Evolutionary conservation across 179 eudicot species (phyloP).

Genomic region (Camellia oleifera): DNA sequence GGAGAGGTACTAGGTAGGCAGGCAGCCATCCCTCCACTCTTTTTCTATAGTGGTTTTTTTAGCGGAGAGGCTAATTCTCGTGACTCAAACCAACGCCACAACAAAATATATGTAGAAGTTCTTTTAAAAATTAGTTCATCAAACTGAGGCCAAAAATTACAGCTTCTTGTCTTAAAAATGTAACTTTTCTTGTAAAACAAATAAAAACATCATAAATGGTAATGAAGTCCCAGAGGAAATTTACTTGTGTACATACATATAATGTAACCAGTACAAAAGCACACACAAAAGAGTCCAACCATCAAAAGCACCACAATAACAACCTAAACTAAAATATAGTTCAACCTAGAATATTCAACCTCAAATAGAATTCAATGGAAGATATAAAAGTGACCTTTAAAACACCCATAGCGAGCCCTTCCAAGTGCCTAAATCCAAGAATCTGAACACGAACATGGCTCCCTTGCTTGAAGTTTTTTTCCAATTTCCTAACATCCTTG

Average conservation of each 20-base stretch:
- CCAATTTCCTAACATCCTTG: conserved; percentile 61
- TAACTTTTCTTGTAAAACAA: not conserved
- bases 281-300: not conserved
- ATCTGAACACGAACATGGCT: conserved; percentile 71
- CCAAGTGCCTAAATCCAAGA: conserved; percentile 88
- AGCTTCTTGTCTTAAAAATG: not conserved
- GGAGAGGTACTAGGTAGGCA: too few relatives aligned
- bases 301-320: conserved; percentile 2
- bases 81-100: not conserved
- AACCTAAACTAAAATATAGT: not conserved
- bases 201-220: not conserved
- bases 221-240: not conserved
- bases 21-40: too few relatives aligned
- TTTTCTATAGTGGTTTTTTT: too few relatives aligned
- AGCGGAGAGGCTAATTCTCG: too few relatives aligned
- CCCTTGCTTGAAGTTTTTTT: conserved; percentile 82
- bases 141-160: not conserved
- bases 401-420: conserved; percentile 85
- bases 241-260: not conserved
- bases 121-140: not conserved
- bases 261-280: not conserved
- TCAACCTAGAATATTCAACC: not conserved
- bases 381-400: conserved; percentile 52
- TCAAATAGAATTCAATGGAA: not conserved
- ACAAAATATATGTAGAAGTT: not conserved